Evolutionary conservation across 768 basidiomycete genomes (phyloP).

Genomic region (Hydnomerulius pinastri): DNA sequence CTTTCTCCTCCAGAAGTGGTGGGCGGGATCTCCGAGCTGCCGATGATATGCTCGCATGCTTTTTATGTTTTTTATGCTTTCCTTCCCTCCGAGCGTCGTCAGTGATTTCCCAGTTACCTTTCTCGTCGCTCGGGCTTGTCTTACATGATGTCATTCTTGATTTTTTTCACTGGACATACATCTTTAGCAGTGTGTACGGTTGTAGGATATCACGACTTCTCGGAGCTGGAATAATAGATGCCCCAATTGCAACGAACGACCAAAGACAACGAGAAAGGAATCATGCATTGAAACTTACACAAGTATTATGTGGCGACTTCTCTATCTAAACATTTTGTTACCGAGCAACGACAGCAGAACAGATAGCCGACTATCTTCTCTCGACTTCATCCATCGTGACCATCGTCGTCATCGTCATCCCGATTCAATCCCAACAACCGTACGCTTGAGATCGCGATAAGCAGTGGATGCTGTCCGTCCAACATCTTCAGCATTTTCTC

Average conservation of each 20-base stretch:
- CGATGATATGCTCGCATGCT: no score
- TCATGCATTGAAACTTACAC: no score
- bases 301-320: no score
- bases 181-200: neutral
- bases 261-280: neutral
- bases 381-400: conserved; percentile 22
- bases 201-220: neutral
- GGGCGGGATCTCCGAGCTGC: no score
- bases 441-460: conserved; percentile 72
- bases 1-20: no score
- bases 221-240: neutral
- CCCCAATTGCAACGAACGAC: neutral
- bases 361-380: no score
- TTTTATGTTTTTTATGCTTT: neutral
- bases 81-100: neutral
- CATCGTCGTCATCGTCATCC: conserved; percentile 49
- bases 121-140: neutral
- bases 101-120: no score
- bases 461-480: conserved; percentile 60
- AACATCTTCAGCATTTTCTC: conserved; percentile 57
- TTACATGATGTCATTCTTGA: neutral
- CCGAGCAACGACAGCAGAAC: no score
- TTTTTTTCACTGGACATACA: neutral
- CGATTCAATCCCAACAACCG: conserved; percentile 63
- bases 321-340: no score